Evolutionary conservation across 306 rosid genomes (phyloP), one percentile per base, ranked within the genome.

Genomic region (Canavalia ensiformis): DNA sequence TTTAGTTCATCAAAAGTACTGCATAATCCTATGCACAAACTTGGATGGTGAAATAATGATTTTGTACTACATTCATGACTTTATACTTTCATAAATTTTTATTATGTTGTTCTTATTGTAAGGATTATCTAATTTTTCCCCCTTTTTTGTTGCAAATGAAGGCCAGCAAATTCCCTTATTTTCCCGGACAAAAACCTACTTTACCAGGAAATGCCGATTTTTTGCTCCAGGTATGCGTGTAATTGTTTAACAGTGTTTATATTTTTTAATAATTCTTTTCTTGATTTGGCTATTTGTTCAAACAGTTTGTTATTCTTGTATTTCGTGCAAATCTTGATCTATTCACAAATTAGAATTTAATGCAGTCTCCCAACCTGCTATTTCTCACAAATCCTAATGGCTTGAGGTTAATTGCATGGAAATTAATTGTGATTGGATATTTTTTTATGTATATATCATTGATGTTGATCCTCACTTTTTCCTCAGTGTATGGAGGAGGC

Each of bases 401-500:
- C 30, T n/a, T 51, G 33, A 47, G 37, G 56, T 41, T 65, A n/a
- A 46, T 39, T 73, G 4, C 50, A 60, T 78, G 35, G 79, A 68
- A 75, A 63, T 10, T 54, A 73, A 69, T 60, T 68, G 25, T 74
- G 67, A 51, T 68, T 78, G 10, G 29, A 45, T 55, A 46, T 63
- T 28, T 31, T 73, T 28, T 3, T 46, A 73, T 55, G 72, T 70
- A 35, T 30, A n/a, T 56, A 33, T 46, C 11, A 52, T 57, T 25
- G 60, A 10, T 44, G 41, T 25, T 81, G 59, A 47, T 62, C 29
- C 47, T 49, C 47, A 62, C 12, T 25, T 66, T 79, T 66, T 74
- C 25, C 86, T 3, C 87, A 94, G 98, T 87, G 88, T 75, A 92
- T 94, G 97, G 92, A 89, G 84, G 98, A 91, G 82, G 98, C 97